phyloP scores from a whole-genome alignment of 371 early-diverging fungal genomes.

The Fennellomyces sp. region DNA sequence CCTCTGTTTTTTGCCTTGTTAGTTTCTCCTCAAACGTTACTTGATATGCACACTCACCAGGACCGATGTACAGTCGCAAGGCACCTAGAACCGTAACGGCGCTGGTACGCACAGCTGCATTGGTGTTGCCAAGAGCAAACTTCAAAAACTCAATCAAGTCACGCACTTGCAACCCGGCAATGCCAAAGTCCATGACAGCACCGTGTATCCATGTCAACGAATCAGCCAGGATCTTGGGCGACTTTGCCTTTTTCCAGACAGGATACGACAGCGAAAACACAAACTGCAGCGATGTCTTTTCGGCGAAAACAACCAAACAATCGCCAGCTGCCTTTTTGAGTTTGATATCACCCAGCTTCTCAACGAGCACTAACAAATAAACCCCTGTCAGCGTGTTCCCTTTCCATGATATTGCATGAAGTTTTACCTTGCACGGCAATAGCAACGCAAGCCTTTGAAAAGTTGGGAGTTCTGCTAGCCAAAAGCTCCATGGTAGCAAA shows the following conservation, averaged over 20 bases:
- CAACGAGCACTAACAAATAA: slow-evolving; percentile 62
- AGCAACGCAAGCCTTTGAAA: slow-evolving; percentile 77
- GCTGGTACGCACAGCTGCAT: slow-evolving; percentile 81
- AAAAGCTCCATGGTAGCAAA: slow-evolving; percentile 71
- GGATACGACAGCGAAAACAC: slow-evolving; percentile 81
- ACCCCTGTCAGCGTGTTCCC: too few species aligned
- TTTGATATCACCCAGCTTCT: slow-evolving; percentile 94
- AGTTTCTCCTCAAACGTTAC: background rate
- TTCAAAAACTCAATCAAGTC: slow-evolving; percentile 88
- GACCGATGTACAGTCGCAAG: slow-evolving; percentile 83
- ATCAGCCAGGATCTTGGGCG: slow-evolving; percentile 90
- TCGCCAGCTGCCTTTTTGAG: slow-evolving; percentile 84
- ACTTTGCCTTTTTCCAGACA: slow-evolving; percentile 78
- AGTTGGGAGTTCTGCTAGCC: slow-evolving; percentile 62
- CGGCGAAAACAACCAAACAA: slow-evolving; percentile 75
- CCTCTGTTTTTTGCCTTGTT: slow-evolving; percentile 31
- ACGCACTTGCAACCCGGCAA: slow-evolving; percentile 72
- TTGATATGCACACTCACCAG: too few species aligned
- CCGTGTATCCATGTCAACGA: slow-evolving; percentile 82
- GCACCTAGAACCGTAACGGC: slow-evolving; percentile 81
- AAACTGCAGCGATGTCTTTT: slow-evolving; percentile 76
- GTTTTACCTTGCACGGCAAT: slow-evolving; percentile 68
- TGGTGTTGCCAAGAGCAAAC: slow-evolving; percentile 75
- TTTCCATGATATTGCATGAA: too few species aligned
- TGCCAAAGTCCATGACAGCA: slow-evolving; percentile 87